Base-by-base conservation (phyloP, 2,329 filamentous ascomycete genomes). In the Chaetomium globosum region DNA sequence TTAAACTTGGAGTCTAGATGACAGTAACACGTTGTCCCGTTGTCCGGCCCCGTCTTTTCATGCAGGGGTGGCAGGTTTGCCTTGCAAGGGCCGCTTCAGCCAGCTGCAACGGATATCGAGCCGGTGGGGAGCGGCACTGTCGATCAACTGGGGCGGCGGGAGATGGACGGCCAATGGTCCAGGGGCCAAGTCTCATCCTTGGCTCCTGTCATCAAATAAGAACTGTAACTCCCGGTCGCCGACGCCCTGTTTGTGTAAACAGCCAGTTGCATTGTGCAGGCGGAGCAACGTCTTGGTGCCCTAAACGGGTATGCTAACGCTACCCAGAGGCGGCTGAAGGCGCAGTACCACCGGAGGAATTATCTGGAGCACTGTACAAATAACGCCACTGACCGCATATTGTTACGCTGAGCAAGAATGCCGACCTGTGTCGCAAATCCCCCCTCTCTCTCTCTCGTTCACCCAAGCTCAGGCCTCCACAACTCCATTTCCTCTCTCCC, bases 381-480 rank as follows among this genome's bases (percentile, higher is more conserved):
- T 43, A 21, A 51, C 63, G 63, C 63, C 65, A 65, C 65, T 63
- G 63, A 63, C 59, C 30, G 57, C 61, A 67, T 65, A 61, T 64
- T 43, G 57, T 51, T 28, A 65, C 57, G 33, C 39, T 65, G 56
- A 59, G 53, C 61, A 64, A 59, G 36, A 58, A 61, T 55, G 57
- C 53, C 58, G 61, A 48, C 43, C 48, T 52, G 33, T 58, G 48
- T 36, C 65, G 61, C 60, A 56, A 66, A 55, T 23, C 13, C 26
- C 53, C 9, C 16, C 51, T 13, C 51, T 13, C 39, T 4, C 13
- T 2, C 33, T 1, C 33, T 12, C 33, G 1, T 36, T 26, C 26
- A 2, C 26, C 26, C 26, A n/a, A n/a, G n/a, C n/a, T n/a, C 26
- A 26, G 26, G 2, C 26, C 2, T 4, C 26, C 26, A 26, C 26